Base-by-base conservation (phyloP, 73 alveolate genomes). In the Blepharisma japonicum region DNA sequence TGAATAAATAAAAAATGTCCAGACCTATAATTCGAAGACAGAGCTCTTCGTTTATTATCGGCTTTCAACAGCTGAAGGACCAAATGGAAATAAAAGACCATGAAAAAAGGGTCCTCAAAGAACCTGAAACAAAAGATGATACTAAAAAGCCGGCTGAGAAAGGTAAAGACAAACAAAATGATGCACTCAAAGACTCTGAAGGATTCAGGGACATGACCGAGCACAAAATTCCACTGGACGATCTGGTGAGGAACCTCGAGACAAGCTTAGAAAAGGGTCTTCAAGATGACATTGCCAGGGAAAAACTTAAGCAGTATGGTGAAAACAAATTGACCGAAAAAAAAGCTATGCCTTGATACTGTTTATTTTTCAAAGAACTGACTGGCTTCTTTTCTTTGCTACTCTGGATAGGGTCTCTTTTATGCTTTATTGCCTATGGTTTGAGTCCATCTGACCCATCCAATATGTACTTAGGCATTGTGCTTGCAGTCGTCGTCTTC, bases 401-500 rank as follows among this genome's bases (percentile, higher is more conserved):
- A 78, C 84, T 93, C 77, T 93, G 98, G 98, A 89, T 85, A 7
- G 97, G 95, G 42, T 86, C 97, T 5, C 81, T 89, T 18, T 55
- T 90, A 55, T 91, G 97, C 68, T 91, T 93, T 74, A 50, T 90
- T 18, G 91, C 91, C 14, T 93, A 86, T 83, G 98, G 98, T 6
- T 80, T 93, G n/a, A 47, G 68, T 9, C 91, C 89, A 6, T 81
- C 71, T 47, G 97, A 84, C 77, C 89, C 87, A 55, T 82, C 95
- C 77, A 89, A 92, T 77, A 68, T 87, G 77, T 94, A 94, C 80
- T 71, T 92, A 32, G 98, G 96, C 45, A 79, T 92, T 9, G 98
- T 94, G 32, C 81, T 94, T 49, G 85, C 88, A 14, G 79, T 90
- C 21, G 95, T 94, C n/a, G 90, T 92, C 45, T 55, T 90, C 78